These are phyloP conservation scores for Trichoderma hamatum DNA, from an alignment of 2,329 filamentous ascomycete species.

Conservation along the genomic window DNA sequence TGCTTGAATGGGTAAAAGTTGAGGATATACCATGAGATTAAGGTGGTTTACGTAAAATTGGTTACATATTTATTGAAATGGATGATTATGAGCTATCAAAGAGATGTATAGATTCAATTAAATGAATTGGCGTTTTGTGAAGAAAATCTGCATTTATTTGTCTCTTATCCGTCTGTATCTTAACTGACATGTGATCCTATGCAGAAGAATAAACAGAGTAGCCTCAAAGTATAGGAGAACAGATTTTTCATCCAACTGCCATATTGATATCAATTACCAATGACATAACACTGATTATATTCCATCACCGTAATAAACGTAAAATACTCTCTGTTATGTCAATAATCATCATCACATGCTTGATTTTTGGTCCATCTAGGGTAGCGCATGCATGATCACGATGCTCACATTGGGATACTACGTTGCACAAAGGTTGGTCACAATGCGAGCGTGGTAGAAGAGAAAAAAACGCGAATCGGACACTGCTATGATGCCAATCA, in stretches of 20 bases:
- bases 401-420: neutral
- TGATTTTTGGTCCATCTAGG: neutral
- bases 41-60: too few relatives aligned
- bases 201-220: neutral
- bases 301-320: neutral
- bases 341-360: neutral
- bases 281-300: neutral
- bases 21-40: neutral
- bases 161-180: neutral
- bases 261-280: neutral
- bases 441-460: neutral
- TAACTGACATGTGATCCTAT: neutral
- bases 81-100: neutral
- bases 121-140: neutral
- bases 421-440: neutral
- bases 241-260: neutral
- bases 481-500: neutral
- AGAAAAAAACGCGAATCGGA: neutral
- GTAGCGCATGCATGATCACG: neutral
- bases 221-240: neutral
- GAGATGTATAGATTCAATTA: neutral
- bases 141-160: neutral
- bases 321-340: neutral
- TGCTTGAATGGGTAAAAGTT: neutral
- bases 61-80: neutral